These are phyloP conservation scores for Hypericum androsaemum DNA, from an alignment of 345 rosid genomes.

Conservation along the genomic window DNA sequence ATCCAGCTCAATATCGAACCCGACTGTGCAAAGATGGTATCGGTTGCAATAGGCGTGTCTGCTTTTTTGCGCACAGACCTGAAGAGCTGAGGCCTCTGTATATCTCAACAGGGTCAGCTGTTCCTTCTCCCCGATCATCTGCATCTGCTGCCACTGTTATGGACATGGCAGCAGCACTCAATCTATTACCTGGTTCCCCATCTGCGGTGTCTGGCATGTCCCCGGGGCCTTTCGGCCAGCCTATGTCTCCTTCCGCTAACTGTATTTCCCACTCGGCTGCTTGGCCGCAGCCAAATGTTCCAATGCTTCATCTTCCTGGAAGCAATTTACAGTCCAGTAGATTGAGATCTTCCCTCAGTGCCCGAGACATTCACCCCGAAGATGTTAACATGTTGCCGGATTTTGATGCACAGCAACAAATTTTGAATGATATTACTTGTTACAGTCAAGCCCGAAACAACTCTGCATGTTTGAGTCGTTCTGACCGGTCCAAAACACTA, in stretches of 20 bases:
- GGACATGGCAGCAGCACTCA: conserved; percentile 22
- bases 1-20: conserved; percentile 93
- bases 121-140: conserved; percentile 41
- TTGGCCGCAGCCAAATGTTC: conserved; percentile 25
- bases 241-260: conserved; percentile 73
- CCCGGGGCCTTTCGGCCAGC: conserved; percentile 74
- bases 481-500: conserved; percentile 39
- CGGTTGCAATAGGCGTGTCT: conserved; percentile 72
- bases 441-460: conserved; percentile 47
- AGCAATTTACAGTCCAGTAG: conserved; percentile 23
- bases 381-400: conserved; percentile 14
- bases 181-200: conserved; percentile 19
- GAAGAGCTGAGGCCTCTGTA: conserved; percentile 88
- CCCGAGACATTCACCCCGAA: conserved; percentile 52
- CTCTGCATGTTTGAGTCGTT: conserved; percentile 12
- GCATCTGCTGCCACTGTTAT: conserved; percentile 16
- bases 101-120: conserved; percentile 84
- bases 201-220: conserved; percentile 32
- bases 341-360: conserved; percentile 21
- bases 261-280: conserved; percentile 12
- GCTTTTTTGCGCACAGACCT: conserved; percentile 87
- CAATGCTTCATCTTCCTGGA: conserved; percentile 22
- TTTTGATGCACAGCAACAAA: conserved; percentile 21
- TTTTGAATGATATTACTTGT: conserved; percentile 27
- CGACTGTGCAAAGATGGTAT: conserved; percentile 89